These are phyloP conservation scores for Fusarium pseudoanthophilum DNA, from an alignment of 2,329 filamentous ascomycete species.

Conservation along the genomic window DNA sequence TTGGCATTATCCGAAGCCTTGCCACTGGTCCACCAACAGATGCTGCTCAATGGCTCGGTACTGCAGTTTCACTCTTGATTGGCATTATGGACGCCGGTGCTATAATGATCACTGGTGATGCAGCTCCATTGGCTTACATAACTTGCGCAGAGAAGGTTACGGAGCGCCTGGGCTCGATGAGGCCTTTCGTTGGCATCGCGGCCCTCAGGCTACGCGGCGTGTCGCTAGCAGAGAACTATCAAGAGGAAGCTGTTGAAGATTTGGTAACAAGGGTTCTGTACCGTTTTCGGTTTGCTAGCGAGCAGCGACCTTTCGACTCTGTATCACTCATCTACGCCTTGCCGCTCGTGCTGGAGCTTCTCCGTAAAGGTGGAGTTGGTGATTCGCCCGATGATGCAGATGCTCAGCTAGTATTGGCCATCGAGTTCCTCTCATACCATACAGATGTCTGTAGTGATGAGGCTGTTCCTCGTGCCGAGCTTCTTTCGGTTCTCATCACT, in stretches of 20 bases:
- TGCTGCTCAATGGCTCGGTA: slow-evolving; percentile 86
- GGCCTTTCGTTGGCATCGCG: slow-evolving; percentile 87
- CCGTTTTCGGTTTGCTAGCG: slow-evolving; percentile 86
- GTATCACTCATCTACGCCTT: slow-evolving; percentile 89
- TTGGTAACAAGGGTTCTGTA: slow-evolving; percentile 91
- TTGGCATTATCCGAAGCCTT: slow-evolving; percentile 85
- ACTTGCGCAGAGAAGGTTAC: slow-evolving; percentile 81
- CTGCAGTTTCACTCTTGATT: slow-evolving; percentile 79
- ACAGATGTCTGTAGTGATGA: slow-evolving; percentile 81
- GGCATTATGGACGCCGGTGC: slow-evolving; percentile 82
- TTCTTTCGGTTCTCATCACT: slow-evolving; percentile 76
- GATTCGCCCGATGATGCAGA: slow-evolving; percentile 80
- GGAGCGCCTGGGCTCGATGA: slow-evolving; percentile 76
- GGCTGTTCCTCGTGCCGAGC: slow-evolving; percentile 78
- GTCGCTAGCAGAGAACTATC: slow-evolving; percentile 76
- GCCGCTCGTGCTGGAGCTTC: slow-evolving; percentile 81
- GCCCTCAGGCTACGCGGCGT: slow-evolving; percentile 83
- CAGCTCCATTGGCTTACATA: slow-evolving; percentile 81
- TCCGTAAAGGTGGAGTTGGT: slow-evolving; percentile 83
- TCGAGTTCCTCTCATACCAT: slow-evolving; percentile 91
- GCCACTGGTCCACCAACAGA: slow-evolving; percentile 91
- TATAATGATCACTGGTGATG: slow-evolving; percentile 82
- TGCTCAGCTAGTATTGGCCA: slow-evolving; percentile 86
- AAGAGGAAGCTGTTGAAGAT: slow-evolving; percentile 83
- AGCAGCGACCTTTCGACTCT: slow-evolving; percentile 92